Percentiles rank a stretch among this genome's conserved stretches.
Evolutionary conservation across 208 protist species (phyloP).

Genomic region (Leishmania aethiopica): DNA sequence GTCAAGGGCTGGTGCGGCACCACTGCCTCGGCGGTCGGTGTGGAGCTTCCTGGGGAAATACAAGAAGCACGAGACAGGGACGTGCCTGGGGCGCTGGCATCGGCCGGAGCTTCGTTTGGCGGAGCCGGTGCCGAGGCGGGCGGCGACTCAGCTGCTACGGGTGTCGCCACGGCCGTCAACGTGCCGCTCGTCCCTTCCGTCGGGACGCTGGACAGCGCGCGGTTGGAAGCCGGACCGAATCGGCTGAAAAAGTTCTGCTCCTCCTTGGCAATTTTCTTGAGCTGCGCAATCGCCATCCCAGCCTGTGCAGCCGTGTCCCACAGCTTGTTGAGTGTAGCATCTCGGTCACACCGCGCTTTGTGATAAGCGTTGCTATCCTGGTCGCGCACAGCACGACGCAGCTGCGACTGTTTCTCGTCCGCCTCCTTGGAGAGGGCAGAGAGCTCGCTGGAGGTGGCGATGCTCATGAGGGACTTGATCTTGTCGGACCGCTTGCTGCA

Average conservation of each 20-base stretch:
- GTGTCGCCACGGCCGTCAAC: background rate
- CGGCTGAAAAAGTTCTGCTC: slow-evolving; percentile 47
- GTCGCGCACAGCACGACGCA: slow-evolving; percentile 41
- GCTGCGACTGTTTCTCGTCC: slow-evolving; percentile 42
- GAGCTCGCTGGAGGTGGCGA: slow-evolving; percentile 46
- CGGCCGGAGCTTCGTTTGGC: background rate
- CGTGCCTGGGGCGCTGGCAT: background rate
- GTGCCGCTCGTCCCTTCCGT: background rate
- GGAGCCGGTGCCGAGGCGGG: background rate
- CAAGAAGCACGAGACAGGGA: background rate
- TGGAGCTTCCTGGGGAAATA: background rate
- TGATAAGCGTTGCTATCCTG: slow-evolving; percentile 46
- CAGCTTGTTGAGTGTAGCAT: slow-evolving; percentile 39
- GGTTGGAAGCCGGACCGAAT: slow-evolving; percentile 17
- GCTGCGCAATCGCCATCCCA: slow-evolving; percentile 42
- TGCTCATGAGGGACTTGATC: slow-evolving; percentile 42
- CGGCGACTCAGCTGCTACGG: slow-evolving; percentile 2
- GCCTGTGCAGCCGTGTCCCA: slow-evolving; percentile 44
- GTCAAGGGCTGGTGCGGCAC: background rate
- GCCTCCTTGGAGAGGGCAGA: slow-evolving; percentile 35
- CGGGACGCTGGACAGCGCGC: background rate
- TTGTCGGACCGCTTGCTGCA: slow-evolving; percentile 31
- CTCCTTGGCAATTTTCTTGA: slow-evolving; percentile 44
- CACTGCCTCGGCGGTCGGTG: background rate
- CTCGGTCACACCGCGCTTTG: slow-evolving; percentile 40